Percentiles rank a stretch among this genome's conserved stretches.
Conservation (phyloP, 2,329 filamentous ascomycete species). For the Apiospora sp. region DNA sequence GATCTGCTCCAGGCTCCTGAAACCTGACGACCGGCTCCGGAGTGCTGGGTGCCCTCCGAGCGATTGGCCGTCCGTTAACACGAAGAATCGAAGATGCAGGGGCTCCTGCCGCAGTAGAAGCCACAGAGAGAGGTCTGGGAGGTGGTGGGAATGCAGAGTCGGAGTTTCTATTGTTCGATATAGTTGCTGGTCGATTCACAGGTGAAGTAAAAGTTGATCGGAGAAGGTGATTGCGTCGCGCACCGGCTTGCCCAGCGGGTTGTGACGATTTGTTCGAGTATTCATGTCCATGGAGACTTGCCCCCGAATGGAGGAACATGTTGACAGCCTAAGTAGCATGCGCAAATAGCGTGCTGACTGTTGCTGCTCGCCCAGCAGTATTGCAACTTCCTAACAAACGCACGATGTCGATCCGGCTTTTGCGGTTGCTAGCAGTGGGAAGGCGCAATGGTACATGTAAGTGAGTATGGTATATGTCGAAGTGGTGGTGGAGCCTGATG, state of each 20-base stretch:
- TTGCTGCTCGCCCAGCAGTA: neutral
- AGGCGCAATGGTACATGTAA: neutral
- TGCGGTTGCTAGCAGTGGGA: neutral
- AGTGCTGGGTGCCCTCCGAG: conserved; percentile 24
- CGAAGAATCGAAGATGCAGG: conserved; percentile 14
- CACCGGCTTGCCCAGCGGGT: conserved; percentile 41
- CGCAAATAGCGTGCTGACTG: neutral
- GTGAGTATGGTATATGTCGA: neutral
- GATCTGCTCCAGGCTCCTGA: conserved; percentile 32
- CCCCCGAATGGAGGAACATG: conserved; percentile 68
- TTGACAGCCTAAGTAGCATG: conserved; percentile 29
- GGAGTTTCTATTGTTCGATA: conserved; percentile 30
- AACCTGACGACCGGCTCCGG: conserved; percentile 34
- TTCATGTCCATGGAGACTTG: conserved; percentile 67
- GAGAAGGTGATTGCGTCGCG: conserved; percentile 39
- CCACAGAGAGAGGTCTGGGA: conserved; percentile 11
- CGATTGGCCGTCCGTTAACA: conserved; percentile 7
- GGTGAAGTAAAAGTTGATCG: conserved; percentile 39
- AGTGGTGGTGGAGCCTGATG: neutral
- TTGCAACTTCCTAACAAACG: conserved; percentile 7
- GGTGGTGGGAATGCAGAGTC: conserved; percentile 28
- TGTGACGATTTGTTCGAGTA: conserved; percentile 52
- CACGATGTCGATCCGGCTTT: neutral
- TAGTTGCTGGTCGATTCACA: conserved; percentile 36
- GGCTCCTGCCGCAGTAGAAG: neutral